phyloP scores from a whole-genome alignment of 2,329 filamentous ascomycete genomes.

The Akanthomyces uredinophilus region DNA sequence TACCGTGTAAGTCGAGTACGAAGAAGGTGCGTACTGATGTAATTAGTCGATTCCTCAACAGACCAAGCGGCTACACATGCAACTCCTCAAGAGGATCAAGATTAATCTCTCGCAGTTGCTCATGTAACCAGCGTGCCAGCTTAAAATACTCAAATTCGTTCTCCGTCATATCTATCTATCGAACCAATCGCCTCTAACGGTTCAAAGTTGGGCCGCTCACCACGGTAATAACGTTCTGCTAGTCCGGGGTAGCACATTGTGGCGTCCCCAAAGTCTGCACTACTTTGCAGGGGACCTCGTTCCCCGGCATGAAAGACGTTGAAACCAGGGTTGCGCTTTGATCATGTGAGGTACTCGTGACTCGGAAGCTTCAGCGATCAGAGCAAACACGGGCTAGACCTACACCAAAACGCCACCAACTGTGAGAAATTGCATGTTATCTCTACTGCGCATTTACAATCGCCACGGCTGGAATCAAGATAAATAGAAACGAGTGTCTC shows the following conservation, averaged over 20 bases:
- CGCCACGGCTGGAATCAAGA: too few relatives aligned
- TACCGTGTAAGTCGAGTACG: too few relatives aligned
- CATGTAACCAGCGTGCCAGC: background rate
- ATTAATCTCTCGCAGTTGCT: background rate
- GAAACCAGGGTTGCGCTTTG: background rate
- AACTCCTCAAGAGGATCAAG: background rate
- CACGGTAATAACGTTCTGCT: background rate
- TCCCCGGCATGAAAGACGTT: background rate
- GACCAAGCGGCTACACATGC: background rate
- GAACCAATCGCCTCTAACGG: background rate
- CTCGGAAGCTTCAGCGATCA: too few relatives aligned
- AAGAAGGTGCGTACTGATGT: too few relatives aligned
- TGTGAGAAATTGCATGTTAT: too few relatives aligned
- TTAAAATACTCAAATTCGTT: background rate
- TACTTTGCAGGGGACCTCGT: background rate
- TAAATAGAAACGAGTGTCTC: too few relatives aligned
- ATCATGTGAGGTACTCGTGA: too few relatives aligned
- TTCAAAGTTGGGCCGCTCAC: background rate
- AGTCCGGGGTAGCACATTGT: background rate
- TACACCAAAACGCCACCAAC: too few relatives aligned
- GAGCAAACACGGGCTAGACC: too few relatives aligned
- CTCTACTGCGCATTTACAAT: too few relatives aligned
- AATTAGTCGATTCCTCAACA: too few relatives aligned
- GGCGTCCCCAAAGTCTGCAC: background rate
- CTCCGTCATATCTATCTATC: background rate